A percentile compares a stretch with the other conserved stretches of the same genome.
phyloP scores from a whole-genome alignment of 371 early-diverging fungal species.

The Chytridium lagenaria region DNA sequence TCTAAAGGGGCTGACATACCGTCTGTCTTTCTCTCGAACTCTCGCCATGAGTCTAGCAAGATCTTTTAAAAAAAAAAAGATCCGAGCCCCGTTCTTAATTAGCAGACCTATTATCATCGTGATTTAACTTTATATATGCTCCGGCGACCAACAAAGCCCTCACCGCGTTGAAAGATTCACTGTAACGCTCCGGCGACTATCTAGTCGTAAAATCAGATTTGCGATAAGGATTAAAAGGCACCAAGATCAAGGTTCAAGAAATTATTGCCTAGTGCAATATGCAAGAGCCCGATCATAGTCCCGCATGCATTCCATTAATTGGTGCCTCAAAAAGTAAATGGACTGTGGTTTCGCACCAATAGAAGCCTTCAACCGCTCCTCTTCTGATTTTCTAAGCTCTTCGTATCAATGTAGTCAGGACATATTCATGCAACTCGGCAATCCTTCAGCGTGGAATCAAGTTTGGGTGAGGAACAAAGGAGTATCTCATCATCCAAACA shows the following conservation, averaged over 20 bases:
- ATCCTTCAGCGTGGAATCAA: no score
- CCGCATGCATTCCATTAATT: constrained; percentile 89
- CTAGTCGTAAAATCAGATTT: no score
- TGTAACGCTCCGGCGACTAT: constrained; percentile 65
- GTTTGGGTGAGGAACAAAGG: no score
- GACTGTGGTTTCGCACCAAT: constrained; percentile 54
- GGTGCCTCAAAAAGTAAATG: constrained; percentile 85
- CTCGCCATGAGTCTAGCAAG: constrained; percentile 49
- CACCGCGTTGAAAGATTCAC: constrained; percentile 67
- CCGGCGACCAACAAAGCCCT: no score
- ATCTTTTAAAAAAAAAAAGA: no score
- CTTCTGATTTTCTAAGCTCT: constrained; percentile 60
- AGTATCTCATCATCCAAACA: no score
- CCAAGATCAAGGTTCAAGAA: constrained; percentile 1
- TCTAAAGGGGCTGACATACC: constrained; percentile 69
- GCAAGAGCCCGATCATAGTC: constrained; percentile 60
- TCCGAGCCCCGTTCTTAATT: no score
- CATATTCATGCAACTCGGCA: no score
- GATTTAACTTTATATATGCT: no score
- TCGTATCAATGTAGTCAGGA: constrained; percentile 51
- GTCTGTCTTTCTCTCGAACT: constrained; percentile 81
- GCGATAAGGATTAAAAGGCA: no score
- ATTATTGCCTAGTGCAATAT: constrained; percentile 55
- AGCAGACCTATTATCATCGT: no score
- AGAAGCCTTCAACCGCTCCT: constrained; percentile 55